These are phyloP conservation scores for Aegilops tauschii DNA, from an alignment of 176 grass and related monocot genomes.

Conservation along the genomic window DNA sequence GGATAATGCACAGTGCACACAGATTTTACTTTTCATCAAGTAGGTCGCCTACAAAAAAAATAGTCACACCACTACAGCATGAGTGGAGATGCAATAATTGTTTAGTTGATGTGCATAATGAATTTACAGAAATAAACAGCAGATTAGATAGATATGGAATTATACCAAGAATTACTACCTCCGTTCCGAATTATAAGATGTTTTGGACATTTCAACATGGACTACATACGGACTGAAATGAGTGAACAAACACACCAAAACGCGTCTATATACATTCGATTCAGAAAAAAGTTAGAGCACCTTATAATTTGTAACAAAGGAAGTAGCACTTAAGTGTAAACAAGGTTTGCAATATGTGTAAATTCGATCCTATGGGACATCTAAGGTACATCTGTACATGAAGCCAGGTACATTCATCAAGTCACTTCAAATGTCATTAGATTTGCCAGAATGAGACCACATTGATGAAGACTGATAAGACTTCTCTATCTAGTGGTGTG, in stretches of 20 bases:
- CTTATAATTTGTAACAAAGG: no score
- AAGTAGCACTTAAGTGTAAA: neutral
- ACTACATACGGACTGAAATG: neutral
- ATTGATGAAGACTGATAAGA: conserved; percentile 21
- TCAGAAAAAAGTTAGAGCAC: no score
- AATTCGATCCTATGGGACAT: conserved; percentile 9
- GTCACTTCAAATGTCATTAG: conserved; percentile 32
- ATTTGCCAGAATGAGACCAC: conserved; percentile 6
- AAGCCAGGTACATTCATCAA: conserved; percentile 9
- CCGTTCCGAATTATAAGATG: no score
- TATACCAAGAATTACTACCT: conserved; percentile 8
- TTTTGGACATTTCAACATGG: no score
- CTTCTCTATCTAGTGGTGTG: conserved; percentile 30
- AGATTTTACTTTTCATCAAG: conserved; percentile 57
- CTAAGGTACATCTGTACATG: conserved; percentile 20
- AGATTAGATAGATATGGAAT: conserved; percentile 5
- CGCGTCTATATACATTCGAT: no score
- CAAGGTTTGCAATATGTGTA: neutral
- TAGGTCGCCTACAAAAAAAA: conserved; percentile 67
- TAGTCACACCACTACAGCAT: conserved; percentile 66
- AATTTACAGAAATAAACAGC: conserved; percentile 8
- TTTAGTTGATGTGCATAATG: conserved; percentile 33
- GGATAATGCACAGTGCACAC: conserved; percentile 35
- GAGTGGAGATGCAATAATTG: conserved; percentile 55
- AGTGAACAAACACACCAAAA: no score